Base-by-base conservation (phyloP, 2,329 filamentous ascomycete genomes). In the Trichoderma guizhouense region DNA sequence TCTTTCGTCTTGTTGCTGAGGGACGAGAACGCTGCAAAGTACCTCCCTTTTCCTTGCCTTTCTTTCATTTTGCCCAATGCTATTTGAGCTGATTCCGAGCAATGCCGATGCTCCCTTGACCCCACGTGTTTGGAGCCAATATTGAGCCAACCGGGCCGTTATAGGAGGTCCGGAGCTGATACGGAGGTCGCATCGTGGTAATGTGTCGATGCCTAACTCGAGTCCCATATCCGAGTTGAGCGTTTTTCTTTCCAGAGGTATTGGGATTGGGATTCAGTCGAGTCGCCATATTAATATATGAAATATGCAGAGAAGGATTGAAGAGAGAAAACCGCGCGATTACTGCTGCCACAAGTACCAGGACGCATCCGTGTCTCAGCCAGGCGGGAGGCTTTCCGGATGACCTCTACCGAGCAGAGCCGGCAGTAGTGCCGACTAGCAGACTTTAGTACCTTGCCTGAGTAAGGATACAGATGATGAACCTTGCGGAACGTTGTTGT, bases 381-480 rank as follows among this genome's bases (percentile, higher is more conserved):
- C 34, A 34, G 39, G 55, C 55, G 66, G 39, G 66, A 60, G 53
- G 9, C 66, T 26, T 18, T 58, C 55, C 66, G 55, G 66, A 60
- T 69, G 66, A 34, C 66, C 14, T 69, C 53, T 69, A 47, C 66
- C 66, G 66, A 69, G 55, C 66, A 69, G 55, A 69, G 66, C 66
- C 66, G 66, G 66, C 66, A 69, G 55, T 69, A 69, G 55, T 47
- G 66, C 66, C 55, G 36, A 60, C 66, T 69, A 69, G 65, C n/a
- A 66, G 47, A 26, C 43, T n/a, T 24, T 57, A 66, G 63, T 55
- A 28, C 61, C 39, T n/a, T 47, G 28, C 55, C 18, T 32, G 55
- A 34, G 58, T 26, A 39, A 47, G 60, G 36, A 64, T 18, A 21
- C 36, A 64, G 24, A 32, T 12, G 24, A 26, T 39, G 11, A 30